Evolutionary conservation across 345 rosid species (phyloP), one percentile per base, ranked within the genome.

Genomic region (Isatis tinctoria): DNA sequence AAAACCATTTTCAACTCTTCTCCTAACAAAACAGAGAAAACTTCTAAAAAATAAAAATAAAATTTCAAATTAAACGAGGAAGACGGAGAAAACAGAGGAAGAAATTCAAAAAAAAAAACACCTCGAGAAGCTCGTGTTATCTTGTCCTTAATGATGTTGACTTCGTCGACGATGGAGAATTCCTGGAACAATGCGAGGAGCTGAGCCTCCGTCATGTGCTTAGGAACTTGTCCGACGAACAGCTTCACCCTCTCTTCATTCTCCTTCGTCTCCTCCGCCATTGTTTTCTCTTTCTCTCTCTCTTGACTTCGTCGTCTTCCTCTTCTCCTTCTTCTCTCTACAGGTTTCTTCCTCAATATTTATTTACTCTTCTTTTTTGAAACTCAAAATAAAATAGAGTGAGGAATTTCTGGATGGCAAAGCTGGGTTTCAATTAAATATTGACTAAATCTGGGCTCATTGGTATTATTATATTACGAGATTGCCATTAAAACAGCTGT

Each of bases 191-290:
- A 78, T 80, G 87, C 69, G 52, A 95, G 92, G 51, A 95, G 92
- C 69, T 95, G 88, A 77, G 83, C 77, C 81, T 95, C 99, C 65
- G 88, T 85, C 97, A 95, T 86, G 71, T 85, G 83, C 84, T 87
- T 95, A 17, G 99, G 99, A 37, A 95, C 97, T 84, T 95, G 99
- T 79, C 99, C 99, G 16, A 95, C 97, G 82, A 95, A 95, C 59
- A 92, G 82, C 89, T 95, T 95, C 44, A 95, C 99, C 84, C 86
- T 87, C 69, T 88, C 97, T 69, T 88, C 96, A 61, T 70, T 74
- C 67, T 72, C 88, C 78, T 73, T 72, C 70, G 67, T 62, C 67
- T 20, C 83, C 88, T 85, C 95, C 89, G 87, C 89, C 91, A 83
- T 86, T 83, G 80, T 81, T 79, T 79, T 79, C 60, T n/a, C 59